Percentiles rank a stretch among this genome's conserved stretches.
phyloP scores from a whole-genome alignment of 129 eudicot genomes.

The Flaveria trinervia region DNA sequence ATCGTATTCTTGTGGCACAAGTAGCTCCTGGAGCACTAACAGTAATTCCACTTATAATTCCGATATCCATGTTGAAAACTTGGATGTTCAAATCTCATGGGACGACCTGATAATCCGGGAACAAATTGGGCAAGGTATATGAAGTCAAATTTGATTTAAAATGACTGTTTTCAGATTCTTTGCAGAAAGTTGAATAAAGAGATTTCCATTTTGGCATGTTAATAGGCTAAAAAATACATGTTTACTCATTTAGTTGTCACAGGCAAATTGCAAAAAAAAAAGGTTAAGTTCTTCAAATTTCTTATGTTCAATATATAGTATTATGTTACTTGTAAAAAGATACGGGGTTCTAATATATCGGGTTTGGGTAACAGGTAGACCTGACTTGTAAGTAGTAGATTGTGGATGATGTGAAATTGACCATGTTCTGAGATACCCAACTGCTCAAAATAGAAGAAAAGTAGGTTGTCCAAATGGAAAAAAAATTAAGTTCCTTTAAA shows the following conservation, averaged over 20 bases:
- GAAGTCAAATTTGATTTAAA: neutral
- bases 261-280: neutral
- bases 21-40: conserved; percentile 62
- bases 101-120: conserved; percentile 76
- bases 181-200: neutral
- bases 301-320: no score
- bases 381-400: no score
- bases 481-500: no score
- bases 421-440: no score
- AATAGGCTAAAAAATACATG: neutral
- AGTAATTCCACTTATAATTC: conserved; percentile 51
- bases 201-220: neutral
- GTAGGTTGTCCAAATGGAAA: neutral
- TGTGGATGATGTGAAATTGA: no score
- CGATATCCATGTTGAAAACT: conserved; percentile 51
- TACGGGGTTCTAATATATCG: no score
- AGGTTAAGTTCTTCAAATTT: neutral
- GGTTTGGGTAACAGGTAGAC: no score
- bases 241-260: neutral
- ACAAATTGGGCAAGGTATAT: conserved; percentile 82
- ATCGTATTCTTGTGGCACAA: conserved; percentile 62
- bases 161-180: neutral
- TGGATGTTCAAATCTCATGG: conserved; percentile 78
- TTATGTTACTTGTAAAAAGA: no score
- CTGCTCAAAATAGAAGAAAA: no score